Conservation (phyloP, 2,329 filamentous ascomycete species). For the Fusarium paranaense region DNA sequence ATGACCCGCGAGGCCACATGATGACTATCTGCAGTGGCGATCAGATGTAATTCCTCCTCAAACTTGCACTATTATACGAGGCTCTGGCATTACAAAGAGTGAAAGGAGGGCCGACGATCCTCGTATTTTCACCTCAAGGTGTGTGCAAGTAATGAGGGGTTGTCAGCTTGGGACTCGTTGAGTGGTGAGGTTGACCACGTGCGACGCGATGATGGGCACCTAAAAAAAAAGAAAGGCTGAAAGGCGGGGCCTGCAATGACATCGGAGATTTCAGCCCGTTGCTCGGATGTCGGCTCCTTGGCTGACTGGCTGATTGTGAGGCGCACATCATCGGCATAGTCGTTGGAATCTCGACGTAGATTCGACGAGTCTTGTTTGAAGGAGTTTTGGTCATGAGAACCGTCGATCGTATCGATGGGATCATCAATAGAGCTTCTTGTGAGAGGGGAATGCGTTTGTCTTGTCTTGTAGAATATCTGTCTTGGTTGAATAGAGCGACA, state of each 20-base stretch:
- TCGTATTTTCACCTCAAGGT: background rate
- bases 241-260: background rate
- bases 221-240: conserved; percentile 3
- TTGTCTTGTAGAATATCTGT: background rate
- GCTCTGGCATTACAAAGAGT: background rate
- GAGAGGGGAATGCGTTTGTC: background rate
- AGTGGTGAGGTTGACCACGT: background rate
- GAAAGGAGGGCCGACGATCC: conserved; percentile 3
- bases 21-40: background rate
- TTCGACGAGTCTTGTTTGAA: background rate
- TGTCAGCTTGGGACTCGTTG: background rate
- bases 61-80: background rate
- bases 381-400: background rate
- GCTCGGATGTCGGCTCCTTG: conserved; percentile 2
- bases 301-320: background rate
- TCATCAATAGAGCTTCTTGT: background rate
- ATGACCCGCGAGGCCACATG: conserved; percentile 14
- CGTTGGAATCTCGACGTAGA: background rate
- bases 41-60: background rate
- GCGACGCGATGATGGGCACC: background rate
- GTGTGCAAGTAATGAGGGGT: conserved; percentile 2
- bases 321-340: background rate
- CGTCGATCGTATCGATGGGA: background rate
- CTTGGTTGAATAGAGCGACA: background rate
- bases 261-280: background rate